Evolutionary conservation across 73 alveolate species (phyloP), one percentile per base, ranked within the genome.

Genomic region (Paramecium sonneborni): DNA sequence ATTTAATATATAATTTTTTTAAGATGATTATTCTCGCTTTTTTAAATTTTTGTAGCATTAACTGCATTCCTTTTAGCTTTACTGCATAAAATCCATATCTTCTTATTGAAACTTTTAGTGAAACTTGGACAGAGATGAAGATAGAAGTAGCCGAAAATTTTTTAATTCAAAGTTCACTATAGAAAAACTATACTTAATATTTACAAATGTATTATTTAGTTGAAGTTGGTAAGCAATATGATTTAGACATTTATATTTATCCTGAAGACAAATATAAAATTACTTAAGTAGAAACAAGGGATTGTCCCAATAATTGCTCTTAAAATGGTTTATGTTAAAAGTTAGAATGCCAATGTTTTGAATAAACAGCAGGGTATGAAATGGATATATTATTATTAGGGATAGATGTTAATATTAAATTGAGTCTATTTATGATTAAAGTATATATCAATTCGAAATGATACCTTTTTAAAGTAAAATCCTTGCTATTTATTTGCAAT

Each of bases 391-490:
- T 30, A 30, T 26, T 30, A 14, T 15, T 62, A 62, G 84, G 2
- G 84, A 62, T 62, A 62, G 84, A 26, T 62, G 84, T 62, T 26
- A 62, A 32, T 62, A 62, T 62, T 14, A 62, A 11, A 62, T 62
- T 62, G 84, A 32, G 39, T 26, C 39, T 11, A 62, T 62, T 62
- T 62, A 23, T 30, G 44, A 62, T 62, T 2, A 6, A 30, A 62
- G 26, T 26, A 62, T 2, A 6, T 62, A 62, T n/a, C 1, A 62
- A 23, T 7, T 62, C 24, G 43, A 62, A 30, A 62, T 62, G 84
- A 32, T 30, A 62, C 84, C 84, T 26, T 30, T 0, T 26, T 26
- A 62, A 32, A 62, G 39, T 62, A 30, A 62, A n/a, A 62, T 62
- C 6, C 10, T 62, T 30, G 84, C 84, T 23, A 62, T 62, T 62